These are phyloP conservation scores for Solioccasus polychromus DNA, from an alignment of 768 basidiomycete genomes.

Conservation along the genomic window DNA sequence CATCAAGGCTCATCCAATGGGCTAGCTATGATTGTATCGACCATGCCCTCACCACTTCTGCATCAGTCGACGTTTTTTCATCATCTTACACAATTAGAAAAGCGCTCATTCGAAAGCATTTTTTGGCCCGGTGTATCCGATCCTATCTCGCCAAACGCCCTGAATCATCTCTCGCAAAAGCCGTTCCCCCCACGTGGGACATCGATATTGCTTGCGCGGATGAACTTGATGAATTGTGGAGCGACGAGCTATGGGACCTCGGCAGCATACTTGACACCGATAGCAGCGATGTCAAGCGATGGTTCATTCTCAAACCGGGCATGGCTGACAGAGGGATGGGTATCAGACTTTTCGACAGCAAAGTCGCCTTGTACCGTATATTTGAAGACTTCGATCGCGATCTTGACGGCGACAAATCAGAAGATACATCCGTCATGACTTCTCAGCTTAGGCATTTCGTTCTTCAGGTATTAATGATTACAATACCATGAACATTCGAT, in stretches of 20 bases:
- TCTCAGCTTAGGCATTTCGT: slow-evolving; percentile 95
- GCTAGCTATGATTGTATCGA: slow-evolving; percentile 85
- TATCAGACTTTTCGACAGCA: slow-evolving; percentile 83
- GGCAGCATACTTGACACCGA: slow-evolving; percentile 53
- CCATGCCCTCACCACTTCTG: slow-evolving; percentile 63
- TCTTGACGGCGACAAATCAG: slow-evolving; percentile 49
- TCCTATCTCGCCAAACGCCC: slow-evolving; percentile 73
- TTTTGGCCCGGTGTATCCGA: slow-evolving; percentile 71
- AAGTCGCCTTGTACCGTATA: slow-evolving; percentile 66
- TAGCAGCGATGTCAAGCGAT: slow-evolving; percentile 32
- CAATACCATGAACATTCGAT: slow-evolving; percentile 2
- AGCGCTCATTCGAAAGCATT: slow-evolving; percentile 92
- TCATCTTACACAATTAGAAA: slow-evolving; percentile 90
- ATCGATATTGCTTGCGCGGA: slow-evolving; percentile 88
- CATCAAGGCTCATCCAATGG: slow-evolving; percentile 61
- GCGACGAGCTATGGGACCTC: slow-evolving; percentile 91
- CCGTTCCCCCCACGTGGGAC: slow-evolving; percentile 75
- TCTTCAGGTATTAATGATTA: slow-evolving; percentile 63
- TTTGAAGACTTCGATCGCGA: slow-evolving; percentile 77
- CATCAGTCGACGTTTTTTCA: slow-evolving; percentile 53
- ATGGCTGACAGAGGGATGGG: slow-evolving; percentile 98
- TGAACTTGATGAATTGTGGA: slow-evolving; percentile 91
- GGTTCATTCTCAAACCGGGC: slow-evolving; percentile 98
- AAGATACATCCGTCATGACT: slow-evolving; percentile 54
- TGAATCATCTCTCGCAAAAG: slow-evolving; percentile 48